phyloP scores from a whole-genome alignment of 2,329 filamentous ascomycete species.

The Fusarium oligoseptatum region DNA sequence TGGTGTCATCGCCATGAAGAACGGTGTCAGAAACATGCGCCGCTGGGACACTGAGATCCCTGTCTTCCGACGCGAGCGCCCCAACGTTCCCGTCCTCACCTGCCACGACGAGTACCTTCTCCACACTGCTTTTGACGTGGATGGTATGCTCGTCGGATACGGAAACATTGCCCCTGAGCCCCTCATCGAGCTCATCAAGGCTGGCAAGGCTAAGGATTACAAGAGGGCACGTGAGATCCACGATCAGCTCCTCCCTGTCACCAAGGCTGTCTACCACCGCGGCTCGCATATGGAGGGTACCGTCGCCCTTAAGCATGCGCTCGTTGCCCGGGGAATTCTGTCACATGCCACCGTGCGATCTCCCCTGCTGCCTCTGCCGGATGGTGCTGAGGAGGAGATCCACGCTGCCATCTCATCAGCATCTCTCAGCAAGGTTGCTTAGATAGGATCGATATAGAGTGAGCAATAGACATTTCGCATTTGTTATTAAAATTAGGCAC shows the following conservation, averaged over 20 bases:
- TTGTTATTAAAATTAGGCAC: neutral
- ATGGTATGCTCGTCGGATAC: slow-evolving; percentile 67
- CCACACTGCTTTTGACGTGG: slow-evolving; percentile 65
- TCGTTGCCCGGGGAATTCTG: slow-evolving; percentile 64
- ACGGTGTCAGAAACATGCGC: slow-evolving; percentile 69
- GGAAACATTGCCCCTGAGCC: slow-evolving; percentile 66
- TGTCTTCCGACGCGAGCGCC: slow-evolving; percentile 62
- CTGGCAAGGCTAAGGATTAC: slow-evolving; percentile 64
- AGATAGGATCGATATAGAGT: neutral
- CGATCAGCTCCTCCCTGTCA: slow-evolving; percentile 63
- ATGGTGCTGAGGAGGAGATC: slow-evolving; percentile 60
- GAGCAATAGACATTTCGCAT: neutral
- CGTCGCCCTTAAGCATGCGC: slow-evolving; percentile 64
- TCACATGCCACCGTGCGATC: slow-evolving; percentile 64
- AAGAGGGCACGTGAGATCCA: slow-evolving; percentile 62
- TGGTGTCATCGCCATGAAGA: slow-evolving; percentile 69
- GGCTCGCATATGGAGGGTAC: slow-evolving; percentile 69
- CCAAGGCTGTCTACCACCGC: slow-evolving; percentile 67
- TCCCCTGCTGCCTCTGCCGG: slow-evolving; percentile 58
- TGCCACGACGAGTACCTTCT: slow-evolving; percentile 67
- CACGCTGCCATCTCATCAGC: slow-evolving; percentile 54
- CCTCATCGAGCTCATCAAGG: slow-evolving; percentile 63
- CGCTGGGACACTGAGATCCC: slow-evolving; percentile 69
- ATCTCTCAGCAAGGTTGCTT: slow-evolving; percentile 39
- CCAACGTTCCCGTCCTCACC: slow-evolving; percentile 63